Evolutionary conservation across 805 yeast genomes (phyloP).

Genomic region (Candida sphagnicola): DNA sequence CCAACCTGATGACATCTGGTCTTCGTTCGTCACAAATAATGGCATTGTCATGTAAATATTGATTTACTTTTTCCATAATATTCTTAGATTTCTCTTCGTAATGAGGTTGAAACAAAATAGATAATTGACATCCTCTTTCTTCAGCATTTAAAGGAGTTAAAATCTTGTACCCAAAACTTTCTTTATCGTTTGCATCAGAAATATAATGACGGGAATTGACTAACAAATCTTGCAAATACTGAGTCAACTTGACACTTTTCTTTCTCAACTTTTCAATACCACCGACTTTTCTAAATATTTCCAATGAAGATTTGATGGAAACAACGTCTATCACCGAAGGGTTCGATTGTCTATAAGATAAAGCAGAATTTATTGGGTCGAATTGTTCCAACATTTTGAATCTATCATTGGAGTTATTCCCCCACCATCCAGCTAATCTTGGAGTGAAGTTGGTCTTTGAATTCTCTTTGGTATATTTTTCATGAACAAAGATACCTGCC

Average conservation of each 20-base stretch:
- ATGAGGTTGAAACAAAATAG: conserved; percentile 56
- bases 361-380: conserved; percentile 80
- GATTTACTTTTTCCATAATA: conserved; percentile 60
- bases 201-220: conserved; percentile 44
- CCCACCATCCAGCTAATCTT: conserved; percentile 97
- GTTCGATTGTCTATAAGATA: conserved; percentile 86
- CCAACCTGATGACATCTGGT: conserved; percentile 87
- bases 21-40: conserved; percentile 84
- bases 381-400: conserved; percentile 78
- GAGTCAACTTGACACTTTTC: conserved; percentile 57
- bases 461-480: conserved; percentile 34
- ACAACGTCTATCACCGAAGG: conserved; percentile 87
- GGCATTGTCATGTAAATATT: conserved; percentile 50
- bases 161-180: conserved; percentile 51
- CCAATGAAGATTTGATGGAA: conserved; percentile 62
- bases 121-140: conserved; percentile 79
- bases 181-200: conserved; percentile 11
- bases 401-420: conserved; percentile 65
- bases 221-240: conserved; percentile 49
- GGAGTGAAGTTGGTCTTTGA: conserved; percentile 42
- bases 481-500: conserved; percentile 81
- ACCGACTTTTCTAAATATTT: conserved; percentile 55
- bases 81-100: conserved; percentile 31
- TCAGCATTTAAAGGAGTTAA: conserved; percentile 60
- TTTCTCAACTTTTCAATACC: conserved; percentile 57